Base-by-base conservation (phyloP, 768 basidiomycete species). In the Cystobasidium tubakii region DNA sequence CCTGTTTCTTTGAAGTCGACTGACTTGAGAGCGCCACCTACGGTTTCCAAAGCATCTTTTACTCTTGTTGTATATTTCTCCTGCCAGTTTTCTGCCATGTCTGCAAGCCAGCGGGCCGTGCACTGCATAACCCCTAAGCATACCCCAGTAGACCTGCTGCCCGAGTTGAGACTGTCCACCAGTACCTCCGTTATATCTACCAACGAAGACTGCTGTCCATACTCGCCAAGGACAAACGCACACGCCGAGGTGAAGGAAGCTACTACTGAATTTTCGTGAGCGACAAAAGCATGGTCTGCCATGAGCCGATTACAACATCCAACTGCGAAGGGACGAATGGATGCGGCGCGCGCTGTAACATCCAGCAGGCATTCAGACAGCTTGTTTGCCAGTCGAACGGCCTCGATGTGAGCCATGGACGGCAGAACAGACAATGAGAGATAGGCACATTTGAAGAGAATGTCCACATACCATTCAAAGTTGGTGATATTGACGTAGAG, bases 381-480 rank as follows among this genome's bases (percentile, higher is more conserved):
- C 77, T 89, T 86, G 0, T 82, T 78, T 1, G 92, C 92, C 62
- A 96, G 84, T 76, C 90, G 84, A 62, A 88, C 90, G 31, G 88
- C 27, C 0, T 66, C 1, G 0, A 42, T 19, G 62, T 19, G 17
- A 53, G n/a, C 12, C 50, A 50, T 1, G 64, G 76, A 10, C 57
- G n/a, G 31, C 43, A 75, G 50, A 1, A 79, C 31, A 19, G 76
- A 69, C n/a, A 75, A 69, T 0, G 92, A 89, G 46, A 97, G 85
- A 79, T 96, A 91, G 0, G 91, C 88, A 10, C 98, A 84, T 79
- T 97, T 93, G 57, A 97, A 86, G 33, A 98, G 87, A 9, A 94
- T 92, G 3, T 95, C 96, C 25, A 98, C 85, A 81, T 92, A 96
- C 95, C 96, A 99, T 79, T 97, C 91, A 79, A 98, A 98, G 82